phyloP scores from a whole-genome alignment of 768 basidiomycete species.

The Mycena vulgaris region DNA sequence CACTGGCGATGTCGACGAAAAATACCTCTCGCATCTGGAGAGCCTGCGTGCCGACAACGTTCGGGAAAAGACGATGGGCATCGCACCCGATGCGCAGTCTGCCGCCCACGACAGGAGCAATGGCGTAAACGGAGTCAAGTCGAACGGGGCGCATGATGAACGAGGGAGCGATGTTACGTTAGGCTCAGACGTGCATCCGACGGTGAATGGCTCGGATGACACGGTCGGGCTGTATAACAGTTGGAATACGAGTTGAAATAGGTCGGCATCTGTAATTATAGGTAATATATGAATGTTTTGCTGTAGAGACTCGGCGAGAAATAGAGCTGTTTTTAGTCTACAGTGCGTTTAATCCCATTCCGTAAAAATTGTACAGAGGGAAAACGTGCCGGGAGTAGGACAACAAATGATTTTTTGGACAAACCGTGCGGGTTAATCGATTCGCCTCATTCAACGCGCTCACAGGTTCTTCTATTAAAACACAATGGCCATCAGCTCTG shows the following conservation, averaged over 20 bases:
- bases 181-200: conserved; percentile 54
- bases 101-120: conserved; percentile 10
- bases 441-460: no score
- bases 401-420: no score
- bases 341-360: no score
- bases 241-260: conserved; percentile 59
- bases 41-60: conserved; percentile 85
- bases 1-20: conserved; percentile 91
- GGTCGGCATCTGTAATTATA: conserved; percentile 17
- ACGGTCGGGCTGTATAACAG: conserved; percentile 87
- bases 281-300: not conserved
- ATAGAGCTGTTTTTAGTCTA: not conserved
- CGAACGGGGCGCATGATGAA: conserved; percentile 27
- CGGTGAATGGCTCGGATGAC: conserved; percentile 77
- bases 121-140: conserved; percentile 18
- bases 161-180: conserved; percentile 39
- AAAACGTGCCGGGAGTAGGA: no score
- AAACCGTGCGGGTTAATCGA: no score
- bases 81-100: conserved; percentile 10
- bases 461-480: no score
- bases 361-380: no score
- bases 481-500: no score
- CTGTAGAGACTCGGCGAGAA: no score
- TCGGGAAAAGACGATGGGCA: conserved; percentile 64
- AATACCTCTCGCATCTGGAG: conserved; percentile 84